Conservation (phyloP, 371 early-diverging fungal genomes). For the Syncephalastrum monosporum region DNA sequence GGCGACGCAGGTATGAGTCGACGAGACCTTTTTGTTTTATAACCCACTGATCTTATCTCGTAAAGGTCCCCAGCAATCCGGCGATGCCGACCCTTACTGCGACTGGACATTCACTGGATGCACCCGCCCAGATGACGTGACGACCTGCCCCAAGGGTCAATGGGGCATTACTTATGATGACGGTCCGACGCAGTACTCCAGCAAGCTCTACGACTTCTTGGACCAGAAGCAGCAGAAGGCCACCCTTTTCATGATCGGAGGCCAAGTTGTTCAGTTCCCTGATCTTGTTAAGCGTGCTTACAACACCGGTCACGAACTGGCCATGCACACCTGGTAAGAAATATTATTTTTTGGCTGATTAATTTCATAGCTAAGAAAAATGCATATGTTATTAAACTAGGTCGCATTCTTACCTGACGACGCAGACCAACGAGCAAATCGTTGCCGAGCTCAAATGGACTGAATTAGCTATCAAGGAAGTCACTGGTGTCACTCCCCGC, state of each 20-base stretch:
- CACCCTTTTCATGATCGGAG: constrained; percentile 67
- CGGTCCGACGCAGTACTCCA: constrained; percentile 58
- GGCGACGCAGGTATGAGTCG: constrained; percentile 18
- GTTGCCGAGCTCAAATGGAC: constrained; percentile 75
- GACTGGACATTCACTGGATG: constrained; percentile 61
- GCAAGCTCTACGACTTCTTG: constrained; percentile 49
- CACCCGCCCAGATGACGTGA: constrained; percentile 42
- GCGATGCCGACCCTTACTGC: constrained; percentile 41
- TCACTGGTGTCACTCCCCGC: constrained; percentile 54
- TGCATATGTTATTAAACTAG: constrained; percentile 46
- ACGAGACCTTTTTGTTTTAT: no score
- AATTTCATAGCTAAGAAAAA: neutral
- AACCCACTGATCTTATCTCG: neutral
- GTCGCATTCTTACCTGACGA: constrained; percentile 66
- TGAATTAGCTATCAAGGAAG: constrained; percentile 61
- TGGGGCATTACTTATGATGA: constrained; percentile 66
- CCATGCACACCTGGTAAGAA: constrained; percentile 47
- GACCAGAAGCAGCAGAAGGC: constrained; percentile 54
- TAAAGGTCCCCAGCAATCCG: constrained; percentile 20
- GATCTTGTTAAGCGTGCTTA: constrained; percentile 48
- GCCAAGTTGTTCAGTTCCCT: constrained; percentile 56
- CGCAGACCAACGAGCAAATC: constrained; percentile 62
- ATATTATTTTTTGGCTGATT: neutral
- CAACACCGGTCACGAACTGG: constrained; percentile 50
- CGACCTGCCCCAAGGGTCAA: constrained; percentile 53